phyloP scores from a whole-genome alignment of 257 asterid genomes.

The Salvia miltiorrhiza region DNA sequence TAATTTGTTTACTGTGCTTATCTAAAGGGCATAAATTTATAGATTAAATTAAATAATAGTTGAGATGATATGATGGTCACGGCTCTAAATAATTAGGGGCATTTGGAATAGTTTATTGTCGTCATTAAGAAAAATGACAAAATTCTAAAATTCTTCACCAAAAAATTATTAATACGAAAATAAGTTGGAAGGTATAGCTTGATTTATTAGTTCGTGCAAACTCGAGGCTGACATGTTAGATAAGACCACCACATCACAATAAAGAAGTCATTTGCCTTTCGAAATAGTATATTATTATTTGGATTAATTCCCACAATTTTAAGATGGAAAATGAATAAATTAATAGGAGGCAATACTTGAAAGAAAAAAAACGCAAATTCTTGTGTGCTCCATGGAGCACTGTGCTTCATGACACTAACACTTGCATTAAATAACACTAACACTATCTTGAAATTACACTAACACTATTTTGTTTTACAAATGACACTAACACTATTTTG shows the following conservation, averaged over 20 bases:
- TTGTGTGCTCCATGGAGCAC: no score
- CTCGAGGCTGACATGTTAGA: neutral
- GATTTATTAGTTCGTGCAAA: neutral
- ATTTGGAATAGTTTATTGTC: conserved; percentile 15
- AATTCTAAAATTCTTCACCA: neutral
- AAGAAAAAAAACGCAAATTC: no score
- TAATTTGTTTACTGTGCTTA: conserved; percentile 15
- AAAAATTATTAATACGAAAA: neutral
- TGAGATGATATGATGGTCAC: conserved; percentile 6
- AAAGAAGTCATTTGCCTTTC: no score
- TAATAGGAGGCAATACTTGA: no score
- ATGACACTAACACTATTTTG: no score
- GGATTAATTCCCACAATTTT: neutral
- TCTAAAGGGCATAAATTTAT: conserved; percentile 11
- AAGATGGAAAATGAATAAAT: neutral
- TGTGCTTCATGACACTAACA: no score
- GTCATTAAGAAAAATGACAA: conserved; percentile 4
- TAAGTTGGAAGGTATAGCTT: neutral
- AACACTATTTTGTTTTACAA: no score
- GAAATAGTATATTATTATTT: neutral
- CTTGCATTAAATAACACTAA: no score
- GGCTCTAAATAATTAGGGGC: conserved; percentile 12
- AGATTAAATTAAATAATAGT: neutral
- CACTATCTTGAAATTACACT: no score
- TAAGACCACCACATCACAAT: neutral